Conservation (phyloP, 768 basidiomycete species). For the Tylopilus vinaceipallidus region DNA sequence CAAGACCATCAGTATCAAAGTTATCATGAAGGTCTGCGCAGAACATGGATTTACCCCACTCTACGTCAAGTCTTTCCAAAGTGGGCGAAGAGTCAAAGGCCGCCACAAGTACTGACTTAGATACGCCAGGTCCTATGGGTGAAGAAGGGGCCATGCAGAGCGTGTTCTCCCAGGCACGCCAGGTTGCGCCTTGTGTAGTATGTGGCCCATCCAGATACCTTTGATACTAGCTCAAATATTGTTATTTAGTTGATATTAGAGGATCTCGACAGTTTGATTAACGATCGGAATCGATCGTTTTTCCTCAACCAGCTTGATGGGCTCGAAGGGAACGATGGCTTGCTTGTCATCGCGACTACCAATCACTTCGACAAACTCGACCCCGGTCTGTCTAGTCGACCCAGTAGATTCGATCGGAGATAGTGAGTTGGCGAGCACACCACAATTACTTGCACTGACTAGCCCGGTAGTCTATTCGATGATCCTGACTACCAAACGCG, state of each 20-base stretch:
- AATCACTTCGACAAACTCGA: constrained; percentile 84
- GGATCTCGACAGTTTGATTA: constrained; percentile 78
- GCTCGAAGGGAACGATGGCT: constrained; percentile 72
- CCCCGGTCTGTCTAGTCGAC: constrained; percentile 70
- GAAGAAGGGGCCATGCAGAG: constrained; percentile 66
- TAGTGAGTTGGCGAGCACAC: constrained; percentile 49
- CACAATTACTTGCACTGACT: background rate
- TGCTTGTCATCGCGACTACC: constrained; percentile 76
- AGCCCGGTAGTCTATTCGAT: constrained; percentile 56
- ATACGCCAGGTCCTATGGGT: constrained; percentile 47
- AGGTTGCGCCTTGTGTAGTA: constrained; percentile 63
- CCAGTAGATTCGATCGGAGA: constrained; percentile 85
- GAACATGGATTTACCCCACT: constrained; percentile 64
- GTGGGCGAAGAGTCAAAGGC: constrained; percentile 35
- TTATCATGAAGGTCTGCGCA: constrained; percentile 72
- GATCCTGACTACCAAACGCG: constrained; percentile 68
- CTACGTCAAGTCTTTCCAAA: constrained; percentile 80
- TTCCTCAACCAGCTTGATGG: constrained; percentile 89
- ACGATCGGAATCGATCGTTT: constrained; percentile 74
- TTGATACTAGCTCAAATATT: background rate
- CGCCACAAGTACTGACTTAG: constrained; percentile 6
- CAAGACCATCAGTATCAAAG: constrained; percentile 80
- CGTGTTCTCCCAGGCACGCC: constrained; percentile 74
- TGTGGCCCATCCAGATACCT: constrained; percentile 38
- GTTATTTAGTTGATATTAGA: constrained; percentile 42